Evolutionary conservation across 345 rosid genomes (phyloP).

Genomic region (Populus alba): DNA sequence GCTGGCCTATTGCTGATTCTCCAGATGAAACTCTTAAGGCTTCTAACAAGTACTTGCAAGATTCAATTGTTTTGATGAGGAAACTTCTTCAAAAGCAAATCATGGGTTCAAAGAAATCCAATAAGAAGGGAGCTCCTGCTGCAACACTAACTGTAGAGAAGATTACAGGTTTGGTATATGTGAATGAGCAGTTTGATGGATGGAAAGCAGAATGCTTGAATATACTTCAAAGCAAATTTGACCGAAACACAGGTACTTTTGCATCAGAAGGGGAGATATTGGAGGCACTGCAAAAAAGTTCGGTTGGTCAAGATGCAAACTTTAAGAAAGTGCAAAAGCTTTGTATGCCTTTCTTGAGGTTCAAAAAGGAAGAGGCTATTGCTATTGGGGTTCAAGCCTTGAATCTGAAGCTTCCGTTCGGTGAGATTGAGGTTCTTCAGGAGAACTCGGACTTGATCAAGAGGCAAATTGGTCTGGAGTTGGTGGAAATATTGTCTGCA

Average conservation of each 20-base stretch:
- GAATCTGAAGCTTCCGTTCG: constrained; percentile 77
- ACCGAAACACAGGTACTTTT: constrained; percentile 40
- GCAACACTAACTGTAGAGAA: constrained; percentile 44
- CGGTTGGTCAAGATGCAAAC: constrained; percentile 53
- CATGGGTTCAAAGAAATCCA: constrained; percentile 63
- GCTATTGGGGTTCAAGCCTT: constrained; percentile 67
- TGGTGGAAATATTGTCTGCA: constrained; percentile 54
- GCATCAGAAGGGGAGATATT: constrained; percentile 65
- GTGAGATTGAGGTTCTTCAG: constrained; percentile 73
- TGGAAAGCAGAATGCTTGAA: constrained; percentile 84
- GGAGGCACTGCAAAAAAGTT: constrained; percentile 52
- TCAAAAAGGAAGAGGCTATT: constrained; percentile 75
- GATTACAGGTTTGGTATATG: constrained; percentile 61
- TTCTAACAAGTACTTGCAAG: constrained; percentile 90
- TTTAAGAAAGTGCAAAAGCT: constrained; percentile 62
- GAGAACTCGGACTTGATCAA: constrained; percentile 75
- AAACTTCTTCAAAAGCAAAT: constrained; percentile 75
- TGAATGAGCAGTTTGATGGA: constrained; percentile 75
- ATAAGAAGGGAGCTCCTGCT: constrained; percentile 62
- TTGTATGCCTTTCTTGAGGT: constrained; percentile 88
- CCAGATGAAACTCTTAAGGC: constrained; percentile 77
- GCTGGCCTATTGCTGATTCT: constrained; percentile 77
- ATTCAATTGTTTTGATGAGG: constrained; percentile 70
- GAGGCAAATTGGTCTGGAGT: constrained; percentile 72
- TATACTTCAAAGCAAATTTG: constrained; percentile 62